These are phyloP conservation scores for Pichia cephalocereana DNA, from an alignment of 805 yeast genomes.

Conservation along the genomic window DNA sequence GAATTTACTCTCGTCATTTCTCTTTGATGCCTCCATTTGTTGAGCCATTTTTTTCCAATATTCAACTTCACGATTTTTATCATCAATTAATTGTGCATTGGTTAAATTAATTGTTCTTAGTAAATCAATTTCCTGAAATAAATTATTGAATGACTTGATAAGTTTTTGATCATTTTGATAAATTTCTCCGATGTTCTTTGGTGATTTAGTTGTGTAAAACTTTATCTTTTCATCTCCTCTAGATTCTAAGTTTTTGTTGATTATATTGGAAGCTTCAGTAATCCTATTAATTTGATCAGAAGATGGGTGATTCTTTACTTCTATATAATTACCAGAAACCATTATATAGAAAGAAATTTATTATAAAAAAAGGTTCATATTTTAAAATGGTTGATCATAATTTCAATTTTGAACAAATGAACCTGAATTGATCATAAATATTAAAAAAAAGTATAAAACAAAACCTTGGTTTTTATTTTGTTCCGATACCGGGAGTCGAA, in stretches of 20 bases:
- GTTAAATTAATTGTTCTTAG: slow-evolving; percentile 11
- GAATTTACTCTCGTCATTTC: slow-evolving; percentile 12
- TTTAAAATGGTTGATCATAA: too few relatives aligned
- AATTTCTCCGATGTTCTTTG: background rate
- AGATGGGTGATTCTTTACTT: too few relatives aligned
- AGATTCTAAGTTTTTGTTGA: background rate
- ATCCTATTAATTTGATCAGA: background rate
- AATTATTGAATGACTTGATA: slow-evolving; percentile 20
- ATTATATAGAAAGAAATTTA: too few relatives aligned
- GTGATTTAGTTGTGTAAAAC: background rate
- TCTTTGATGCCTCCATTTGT: slow-evolving; percentile 4
- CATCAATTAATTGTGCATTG: slow-evolving; percentile 6
- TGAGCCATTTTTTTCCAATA: slow-evolving; percentile 9
- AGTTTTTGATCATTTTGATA: slow-evolving; percentile 26
- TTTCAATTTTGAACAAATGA: background rate
- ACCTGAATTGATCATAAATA: background rate
- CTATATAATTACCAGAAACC: too few relatives aligned
- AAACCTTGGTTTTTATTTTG: background rate
- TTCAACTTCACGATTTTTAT: slow-evolving; percentile 12
- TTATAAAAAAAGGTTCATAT: too few relatives aligned
- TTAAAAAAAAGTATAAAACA: background rate
- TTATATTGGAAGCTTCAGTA: background rate
- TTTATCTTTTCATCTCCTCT: background rate
- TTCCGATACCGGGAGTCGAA: slow-evolving; percentile 36
- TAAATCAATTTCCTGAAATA: slow-evolving; percentile 19